Evolutionary conservation across 1,139 yeast genomes (phyloP), one percentile per base, ranked within the genome.

Genomic region (Geotrichum phurueaensis): DNA sequence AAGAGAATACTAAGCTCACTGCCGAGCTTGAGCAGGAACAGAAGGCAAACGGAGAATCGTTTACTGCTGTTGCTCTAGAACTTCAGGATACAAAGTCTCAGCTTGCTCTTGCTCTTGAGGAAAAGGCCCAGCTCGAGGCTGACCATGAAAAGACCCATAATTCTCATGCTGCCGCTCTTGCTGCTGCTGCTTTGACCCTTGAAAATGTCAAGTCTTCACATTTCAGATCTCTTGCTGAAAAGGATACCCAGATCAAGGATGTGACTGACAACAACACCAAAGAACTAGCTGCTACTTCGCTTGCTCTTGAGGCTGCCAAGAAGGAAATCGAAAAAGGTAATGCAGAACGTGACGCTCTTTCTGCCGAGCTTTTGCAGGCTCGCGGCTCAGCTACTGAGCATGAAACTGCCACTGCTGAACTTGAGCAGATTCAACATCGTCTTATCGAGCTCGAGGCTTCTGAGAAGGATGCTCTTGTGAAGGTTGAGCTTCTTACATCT

Each of bases 51-150:
- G 20, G 20, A 7, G 47, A 39, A n/a, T 39, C 47, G 20, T 18
- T 39, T 39, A 39, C 20, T 3, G 43, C 47, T 25, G 53, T 53
- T 13, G 48, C 52, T 1, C 43, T 51, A 18, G 53, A 54, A 3
- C 56, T 58, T 36, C 54, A 53, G 39, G 61, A 52, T 1, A 31
- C 55, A 15, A 58, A 58, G 51, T 23, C 49, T 22, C 47, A 39
- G 7, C 47, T 39, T 39, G 22, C 47, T n/a, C 18, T n/a, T 1
- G 29, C 15, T 23, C 47, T 58, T 12, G 59, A 57, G 6, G 63
- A 62, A 12, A 51, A 63, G 39, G 63, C 66, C 23, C 60, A 59
- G 3, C 54, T 66, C 22, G 62, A 64, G 10, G 55, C 61, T 51
- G 57, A 59, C 13, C 53, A 51, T 45, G 48, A 31, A 31, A 50